A percentile compares a stretch with the other conserved stretches of the same genome.
Conservation (phyloP, 2,329 filamentous ascomycete species). For the Stachybotrys elegans region DNA sequence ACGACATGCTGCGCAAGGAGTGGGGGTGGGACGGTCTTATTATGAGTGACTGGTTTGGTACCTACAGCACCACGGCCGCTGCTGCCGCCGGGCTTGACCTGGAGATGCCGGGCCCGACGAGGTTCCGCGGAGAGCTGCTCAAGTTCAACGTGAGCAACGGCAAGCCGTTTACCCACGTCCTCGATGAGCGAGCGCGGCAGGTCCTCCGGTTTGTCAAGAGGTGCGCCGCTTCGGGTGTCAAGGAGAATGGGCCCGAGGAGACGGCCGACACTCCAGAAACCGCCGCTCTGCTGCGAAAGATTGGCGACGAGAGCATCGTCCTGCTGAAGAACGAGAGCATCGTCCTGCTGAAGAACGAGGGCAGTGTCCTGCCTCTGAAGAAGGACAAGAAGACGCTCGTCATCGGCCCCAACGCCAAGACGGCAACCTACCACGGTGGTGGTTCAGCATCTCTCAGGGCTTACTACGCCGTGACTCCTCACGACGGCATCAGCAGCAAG, state of each 20-base stretch:
- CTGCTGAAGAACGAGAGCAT: constrained; percentile 73
- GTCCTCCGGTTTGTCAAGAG: constrained; percentile 57
- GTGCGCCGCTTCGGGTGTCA: constrained; percentile 46
- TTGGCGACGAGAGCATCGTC: constrained; percentile 66
- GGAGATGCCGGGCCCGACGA: constrained; percentile 55
- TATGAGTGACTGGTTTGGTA: constrained; percentile 58
- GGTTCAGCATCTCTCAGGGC: constrained; percentile 56
- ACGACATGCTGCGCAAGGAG: constrained; percentile 47
- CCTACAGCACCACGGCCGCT: constrained; percentile 48
- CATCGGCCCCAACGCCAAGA: constrained; percentile 53
- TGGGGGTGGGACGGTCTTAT: constrained; percentile 54
- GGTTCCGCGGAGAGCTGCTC: constrained; percentile 45
- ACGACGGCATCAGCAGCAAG: constrained; percentile 61
- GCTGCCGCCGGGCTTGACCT: constrained; percentile 49
- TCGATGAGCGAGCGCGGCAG: constrained; percentile 54
- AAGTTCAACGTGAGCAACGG: constrained; percentile 49
- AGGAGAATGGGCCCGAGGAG: constrained; percentile 49
- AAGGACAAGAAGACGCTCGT: constrained; percentile 57
- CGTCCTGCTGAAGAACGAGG: constrained; percentile 70
- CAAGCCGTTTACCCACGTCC: constrained; percentile 48
- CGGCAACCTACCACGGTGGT: constrained; percentile 56
- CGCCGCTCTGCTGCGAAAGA: constrained; percentile 56
- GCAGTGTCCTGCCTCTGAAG: constrained; percentile 55
- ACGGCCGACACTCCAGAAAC: constrained; percentile 56
- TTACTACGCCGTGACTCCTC: constrained; percentile 67